A percentile compares a stretch with the other conserved stretches of the same genome.
phyloP scores from a whole-genome alignment of 2,329 filamentous ascomycete genomes.

The Trichophyton benhamiae region DNA sequence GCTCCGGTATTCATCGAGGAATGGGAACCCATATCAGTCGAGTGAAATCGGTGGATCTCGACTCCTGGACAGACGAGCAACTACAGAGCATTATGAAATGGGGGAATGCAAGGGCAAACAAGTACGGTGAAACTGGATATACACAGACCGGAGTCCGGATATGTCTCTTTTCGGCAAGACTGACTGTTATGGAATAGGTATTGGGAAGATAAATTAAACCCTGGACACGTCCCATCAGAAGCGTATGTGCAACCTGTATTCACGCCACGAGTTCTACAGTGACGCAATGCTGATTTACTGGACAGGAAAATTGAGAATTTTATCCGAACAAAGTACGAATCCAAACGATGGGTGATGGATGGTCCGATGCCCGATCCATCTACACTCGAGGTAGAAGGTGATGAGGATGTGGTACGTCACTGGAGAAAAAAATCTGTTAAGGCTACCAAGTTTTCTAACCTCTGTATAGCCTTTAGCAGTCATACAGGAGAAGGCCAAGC shows the following conservation, averaged over 20 bases:
- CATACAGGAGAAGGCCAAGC: constrained; percentile 59
- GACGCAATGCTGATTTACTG: constrained; percentile 5
- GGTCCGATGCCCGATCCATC: constrained; percentile 88
- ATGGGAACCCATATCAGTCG: constrained; percentile 98
- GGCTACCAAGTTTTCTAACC: constrained; percentile 13
- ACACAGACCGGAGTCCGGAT: constrained; percentile 17
- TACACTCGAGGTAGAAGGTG: constrained; percentile 67
- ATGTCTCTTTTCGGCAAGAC: not conserved
- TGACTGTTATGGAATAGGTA: constrained; percentile 38
- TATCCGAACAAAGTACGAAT: constrained; percentile 96
- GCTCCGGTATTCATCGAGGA: constrained; percentile 93
- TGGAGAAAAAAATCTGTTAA: constrained; percentile 28
- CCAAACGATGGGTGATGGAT: constrained; percentile 99
- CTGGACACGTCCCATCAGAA: constrained; percentile 86
- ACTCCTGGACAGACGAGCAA: constrained; percentile 98
- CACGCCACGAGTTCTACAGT: not conserved
- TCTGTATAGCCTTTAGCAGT: constrained; percentile 47
- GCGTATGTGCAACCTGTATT: constrained; percentile 35
- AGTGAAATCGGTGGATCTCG: constrained; percentile 95
- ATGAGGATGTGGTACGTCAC: constrained; percentile 65
- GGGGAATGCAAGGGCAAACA: constrained; percentile 94
- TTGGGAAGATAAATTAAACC: constrained; percentile 89
- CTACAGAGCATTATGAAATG: constrained; percentile 84
- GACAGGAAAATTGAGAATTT: constrained; percentile 93
- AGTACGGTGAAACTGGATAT: constrained; percentile 39